Percentiles rank a stretch among this genome's conserved stretches.
These are phyloP conservation scores for Cavenderia fasciculata DNA, from an alignment of 78 protist species.

Conservation along the genomic window DNA sequence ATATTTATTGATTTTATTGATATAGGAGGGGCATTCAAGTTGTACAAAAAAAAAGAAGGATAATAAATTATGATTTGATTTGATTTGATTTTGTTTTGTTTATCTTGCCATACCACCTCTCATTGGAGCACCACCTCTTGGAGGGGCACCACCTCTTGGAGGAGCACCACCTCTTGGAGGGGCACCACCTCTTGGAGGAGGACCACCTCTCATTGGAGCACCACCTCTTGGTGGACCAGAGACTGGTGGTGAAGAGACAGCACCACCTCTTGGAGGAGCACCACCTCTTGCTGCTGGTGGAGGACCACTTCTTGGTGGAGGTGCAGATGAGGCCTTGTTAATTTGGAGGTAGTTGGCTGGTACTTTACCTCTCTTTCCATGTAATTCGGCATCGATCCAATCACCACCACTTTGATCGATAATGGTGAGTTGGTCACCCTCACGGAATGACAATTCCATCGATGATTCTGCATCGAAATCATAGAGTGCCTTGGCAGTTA, in stretches of 20 bases:
- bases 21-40: too few relatives aligned
- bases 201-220: conserved; percentile 9
- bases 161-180: conserved; percentile 47
- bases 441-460: conserved; percentile 77
- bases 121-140: conserved; percentile 50
- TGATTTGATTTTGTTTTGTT: too few relatives aligned
- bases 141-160: conserved; percentile 38
- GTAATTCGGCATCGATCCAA: conserved; percentile 75
- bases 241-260: background rate
- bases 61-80: too few relatives aligned
- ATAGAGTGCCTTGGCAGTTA: conserved; percentile 78
- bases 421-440: conserved; percentile 77
- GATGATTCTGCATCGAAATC: conserved; percentile 80
- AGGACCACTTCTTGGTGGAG: conserved; percentile 20
- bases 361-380: conserved; percentile 66
- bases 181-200: conserved; percentile 24
- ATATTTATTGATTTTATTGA: too few relatives aligned
- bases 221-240: conserved; percentile 7
- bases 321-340: background rate
- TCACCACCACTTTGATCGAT: conserved; percentile 41
- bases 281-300: conserved; percentile 25
- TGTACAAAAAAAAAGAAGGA: too few relatives aligned
- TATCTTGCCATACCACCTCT: conserved; percentile 44
- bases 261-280: background rate
- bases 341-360: conserved; percentile 70